Base-by-base conservation (phyloP, 1,284 basidiomycete genomes). In the Ustilago tritici region DNA sequence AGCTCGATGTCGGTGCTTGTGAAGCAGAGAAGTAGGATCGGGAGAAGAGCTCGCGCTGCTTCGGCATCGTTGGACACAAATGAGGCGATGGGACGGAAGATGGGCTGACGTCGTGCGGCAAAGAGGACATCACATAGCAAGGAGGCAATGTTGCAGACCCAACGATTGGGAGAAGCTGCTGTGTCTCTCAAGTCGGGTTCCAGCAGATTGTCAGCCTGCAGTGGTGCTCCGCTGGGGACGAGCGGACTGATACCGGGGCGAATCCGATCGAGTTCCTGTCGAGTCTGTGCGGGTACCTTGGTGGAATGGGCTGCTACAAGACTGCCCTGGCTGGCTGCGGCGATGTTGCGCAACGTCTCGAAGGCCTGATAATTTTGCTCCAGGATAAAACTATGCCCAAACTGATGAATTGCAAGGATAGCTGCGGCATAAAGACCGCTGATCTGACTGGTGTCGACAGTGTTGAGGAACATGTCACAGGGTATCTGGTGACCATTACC, bases 21-120 rank as follows among this genome's bases (percentile, higher is more conserved):
- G 15, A 66, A 67, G 40, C 54, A 65, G 79, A 94, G 92, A 2
- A 95, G 90, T 28, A 98, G 88, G 28, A 92, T 86, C 0, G 95
- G 94, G 4, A 95, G 88, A 17, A 92, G 87, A 52, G 91, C 87
- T 68, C 91, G 89, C 0, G 93, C 91, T 65, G 95, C 92, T 1
- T 83, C 78, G 0, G 88, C 77, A 68, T 92, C 89, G 1, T 88
- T 86, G 41, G 87, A 84, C 6, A 95, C 86, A 40, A 95, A 89
- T 4, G 89, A 87, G 1, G 87, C 85, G 0, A 96, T 86, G 59
- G 93, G 91, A 12, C 89, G 89, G 80, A 91, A 97, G 85, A 95
- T 79, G 69, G 92, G 90, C 2, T 87, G 82, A 1, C 79, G 77
- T 19, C 7, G 8, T 4, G 46, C 17, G 31, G 52, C 52, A 2